Percentiles rank a stretch among this genome's conserved stretches.
Evolutionary conservation across 108 stramenopile species (phyloP).

Genomic region (Cylindrotheca closterium): DNA sequence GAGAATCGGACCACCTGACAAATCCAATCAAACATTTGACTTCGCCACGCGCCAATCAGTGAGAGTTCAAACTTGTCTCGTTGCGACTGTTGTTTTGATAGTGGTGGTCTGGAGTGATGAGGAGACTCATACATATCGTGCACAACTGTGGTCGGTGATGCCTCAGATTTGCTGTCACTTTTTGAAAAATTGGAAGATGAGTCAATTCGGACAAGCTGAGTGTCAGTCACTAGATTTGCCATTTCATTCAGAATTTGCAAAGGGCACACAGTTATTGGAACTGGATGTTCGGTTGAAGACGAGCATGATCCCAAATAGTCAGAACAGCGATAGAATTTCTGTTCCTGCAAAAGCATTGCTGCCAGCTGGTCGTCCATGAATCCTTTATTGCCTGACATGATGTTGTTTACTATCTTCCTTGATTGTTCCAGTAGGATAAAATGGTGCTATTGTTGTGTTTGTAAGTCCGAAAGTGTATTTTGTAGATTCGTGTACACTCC

Average conservation of each 20-base stretch:
- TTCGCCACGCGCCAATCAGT: conserved; percentile 25
- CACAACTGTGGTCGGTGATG: not conserved
- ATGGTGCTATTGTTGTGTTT: not conserved
- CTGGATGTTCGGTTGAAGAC: not conserved
- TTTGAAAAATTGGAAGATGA: not conserved
- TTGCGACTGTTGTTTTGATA: not conserved
- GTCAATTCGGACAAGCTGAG: not conserved
- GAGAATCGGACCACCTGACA: conserved; percentile 16
- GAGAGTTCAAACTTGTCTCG: not conserved
- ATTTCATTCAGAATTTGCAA: conserved; percentile 15
- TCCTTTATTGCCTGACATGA: not conserved
- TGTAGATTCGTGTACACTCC: too few species aligned
- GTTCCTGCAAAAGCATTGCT: conserved; percentile 20
- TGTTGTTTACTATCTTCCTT: too few species aligned
- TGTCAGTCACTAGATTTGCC: conserved; percentile 26
- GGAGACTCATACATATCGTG: not conserved
- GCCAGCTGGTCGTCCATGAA: conserved; percentile 10
- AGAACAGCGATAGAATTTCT: conserved; percentile 14
- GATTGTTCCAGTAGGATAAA: not conserved
- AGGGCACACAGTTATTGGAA: not conserved
- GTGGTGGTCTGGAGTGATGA: not conserved
- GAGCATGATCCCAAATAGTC: conserved; percentile 2
- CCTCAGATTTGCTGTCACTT: not conserved
- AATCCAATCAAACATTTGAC: conserved; percentile 42
- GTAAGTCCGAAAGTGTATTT: too few species aligned